A percentile compares a stretch with the other conserved stretches of the same genome.
Evolutionary conservation across 345 rosid species (phyloP).

Genomic region (Acer saccharum): DNA sequence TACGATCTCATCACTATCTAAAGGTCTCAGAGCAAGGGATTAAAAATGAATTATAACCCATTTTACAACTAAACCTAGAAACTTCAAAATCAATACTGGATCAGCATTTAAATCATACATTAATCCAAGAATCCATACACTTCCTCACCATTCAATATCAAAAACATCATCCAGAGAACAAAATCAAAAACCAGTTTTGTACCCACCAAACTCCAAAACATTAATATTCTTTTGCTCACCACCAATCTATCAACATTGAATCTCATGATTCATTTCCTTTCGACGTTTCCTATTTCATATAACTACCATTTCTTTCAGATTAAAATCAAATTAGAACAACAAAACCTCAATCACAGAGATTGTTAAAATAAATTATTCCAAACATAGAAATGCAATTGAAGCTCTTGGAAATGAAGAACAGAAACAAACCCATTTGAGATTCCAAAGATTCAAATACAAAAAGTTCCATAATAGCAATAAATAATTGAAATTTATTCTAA

Average conservation of each 20-base stretch:
- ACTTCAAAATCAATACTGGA: constrained; percentile 1
- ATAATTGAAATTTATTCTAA: neutral
- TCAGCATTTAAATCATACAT: neutral
- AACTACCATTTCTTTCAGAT: neutral
- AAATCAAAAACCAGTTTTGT: neutral
- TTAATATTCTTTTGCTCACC: neutral
- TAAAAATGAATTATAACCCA: neutral
- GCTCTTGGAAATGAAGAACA: neutral
- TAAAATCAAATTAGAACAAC: neutral
- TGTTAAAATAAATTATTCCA: neutral
- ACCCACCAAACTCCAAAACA: constrained; percentile 11
- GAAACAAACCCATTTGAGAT: neutral
- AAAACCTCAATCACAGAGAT: neutral
- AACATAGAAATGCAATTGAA: constrained; percentile 17
- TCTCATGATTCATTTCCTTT: neutral
- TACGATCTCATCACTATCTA: neutral
- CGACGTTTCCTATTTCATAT: neutral
- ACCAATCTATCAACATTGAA: neutral
- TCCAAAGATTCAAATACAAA: constrained; percentile 2
- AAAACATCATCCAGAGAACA: neutral
- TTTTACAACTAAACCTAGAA: neutral
- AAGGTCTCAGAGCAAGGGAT: no score
- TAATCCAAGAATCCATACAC: neutral
- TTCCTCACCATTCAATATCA: neutral
- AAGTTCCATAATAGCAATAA: neutral